These are phyloP conservation scores for Ganoderma sinense DNA, from an alignment of 1,284 basidiomycete species.

Conservation along the genomic window DNA sequence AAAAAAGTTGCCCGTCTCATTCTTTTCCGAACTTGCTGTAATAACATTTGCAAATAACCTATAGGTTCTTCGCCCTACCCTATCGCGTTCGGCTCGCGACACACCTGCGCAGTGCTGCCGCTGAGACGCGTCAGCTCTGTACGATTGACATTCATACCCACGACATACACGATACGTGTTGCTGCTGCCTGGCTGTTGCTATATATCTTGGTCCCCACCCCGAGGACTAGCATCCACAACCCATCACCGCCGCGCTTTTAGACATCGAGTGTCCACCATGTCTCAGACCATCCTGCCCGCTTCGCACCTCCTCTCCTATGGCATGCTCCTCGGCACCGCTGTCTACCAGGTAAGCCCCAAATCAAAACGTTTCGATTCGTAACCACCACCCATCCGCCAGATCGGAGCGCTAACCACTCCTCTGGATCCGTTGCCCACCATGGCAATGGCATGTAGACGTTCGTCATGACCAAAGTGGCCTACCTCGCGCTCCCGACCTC, in stretches of 20 bases:
- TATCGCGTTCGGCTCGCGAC: neutral
- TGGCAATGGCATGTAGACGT: neutral
- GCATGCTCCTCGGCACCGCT: neutral
- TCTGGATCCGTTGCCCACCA: too few relatives aligned
- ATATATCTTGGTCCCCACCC: neutral
- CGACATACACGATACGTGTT: neutral
- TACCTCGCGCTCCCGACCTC: neutral
- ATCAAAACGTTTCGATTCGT: neutral
- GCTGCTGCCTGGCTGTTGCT: neutral
- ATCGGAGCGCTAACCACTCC: neutral
- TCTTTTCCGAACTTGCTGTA: too few relatives aligned
- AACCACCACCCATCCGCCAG: neutral
- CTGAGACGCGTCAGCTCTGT: neutral
- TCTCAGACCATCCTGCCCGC: neutral
- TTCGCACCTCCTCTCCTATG: neutral
- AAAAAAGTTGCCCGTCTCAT: too few relatives aligned
- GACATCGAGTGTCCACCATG: neutral
- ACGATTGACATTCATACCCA: neutral
- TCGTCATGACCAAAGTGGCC: neutral
- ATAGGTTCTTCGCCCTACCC: too few relatives aligned
- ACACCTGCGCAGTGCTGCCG: neutral
- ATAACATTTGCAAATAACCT: conserved; percentile 1
- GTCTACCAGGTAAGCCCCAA: neutral
- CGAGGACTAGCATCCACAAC: neutral
- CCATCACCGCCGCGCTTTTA: neutral